Conservation (phyloP, 164 flowering plant species). For the Akebia trifoliata region DNA sequence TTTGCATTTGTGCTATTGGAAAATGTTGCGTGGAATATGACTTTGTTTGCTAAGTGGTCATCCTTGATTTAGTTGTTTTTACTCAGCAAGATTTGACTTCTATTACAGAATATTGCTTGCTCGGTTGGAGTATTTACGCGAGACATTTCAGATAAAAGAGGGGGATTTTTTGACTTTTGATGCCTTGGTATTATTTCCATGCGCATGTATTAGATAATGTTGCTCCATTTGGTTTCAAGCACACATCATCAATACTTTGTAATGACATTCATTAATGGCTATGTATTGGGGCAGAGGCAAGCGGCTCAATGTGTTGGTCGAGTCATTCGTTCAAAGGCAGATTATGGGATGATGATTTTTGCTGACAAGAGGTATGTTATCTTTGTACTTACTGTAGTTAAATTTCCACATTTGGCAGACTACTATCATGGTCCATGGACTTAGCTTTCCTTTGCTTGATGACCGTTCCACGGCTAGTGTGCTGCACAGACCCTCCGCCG, state of each 20-base stretch:
- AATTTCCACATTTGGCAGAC: no score
- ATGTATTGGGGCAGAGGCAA: conserved; percentile 66
- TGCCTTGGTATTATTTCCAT: conserved; percentile 68
- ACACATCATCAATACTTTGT: conserved; percentile 4
- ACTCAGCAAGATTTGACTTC: neutral
- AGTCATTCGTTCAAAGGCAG: conserved; percentile 96
- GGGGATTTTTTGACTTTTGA: conserved; percentile 97
- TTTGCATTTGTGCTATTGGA: no score
- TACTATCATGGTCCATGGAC: no score
- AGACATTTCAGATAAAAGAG: conserved; percentile 97
- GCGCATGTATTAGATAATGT: neutral
- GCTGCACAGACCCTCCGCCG: no score
- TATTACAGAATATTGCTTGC: conserved; percentile 82
- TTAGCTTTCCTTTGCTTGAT: no score
- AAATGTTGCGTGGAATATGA: no score
- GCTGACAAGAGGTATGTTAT: conserved; percentile 85
- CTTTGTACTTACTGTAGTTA: neutral
- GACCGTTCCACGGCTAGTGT: no score
- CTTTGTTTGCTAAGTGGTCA: no score
- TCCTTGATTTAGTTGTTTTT: neutral
- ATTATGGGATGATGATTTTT: conserved; percentile 99
- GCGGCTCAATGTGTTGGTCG: conserved; percentile 99
- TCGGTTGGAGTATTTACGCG: conserved; percentile 86
- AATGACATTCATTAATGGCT: conserved; percentile 7
- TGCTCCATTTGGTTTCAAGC: neutral